Evolutionary conservation across 371 early-diverging fungal species (phyloP), one percentile per base, ranked within the genome.

Genomic region (Actinomortierella ambigua): DNA sequence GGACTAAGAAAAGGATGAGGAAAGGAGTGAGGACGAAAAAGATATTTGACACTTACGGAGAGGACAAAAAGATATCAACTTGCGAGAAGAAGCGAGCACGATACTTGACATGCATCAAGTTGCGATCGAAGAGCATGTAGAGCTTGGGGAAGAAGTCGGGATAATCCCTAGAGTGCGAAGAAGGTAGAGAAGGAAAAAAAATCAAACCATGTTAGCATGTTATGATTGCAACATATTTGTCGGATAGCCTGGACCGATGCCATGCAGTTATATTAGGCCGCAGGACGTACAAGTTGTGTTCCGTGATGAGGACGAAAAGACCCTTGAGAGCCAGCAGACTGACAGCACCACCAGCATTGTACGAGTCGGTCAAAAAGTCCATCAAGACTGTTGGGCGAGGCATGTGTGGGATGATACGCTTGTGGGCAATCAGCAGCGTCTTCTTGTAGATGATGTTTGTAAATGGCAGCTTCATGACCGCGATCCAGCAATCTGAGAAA

Each of bases 81-180:
- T 96, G 82, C 53, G 95, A 88, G 78, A 96, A 93, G 82, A 97
- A 96, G 47, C 96, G 84, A 8, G 96, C 89, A 23, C 95, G 87
- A 80, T 95, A 95, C 79, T 95, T 95, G 57, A 92, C 91, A 75
- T 95, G 95, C 79, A 95, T 80, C 22, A 97, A 65, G 66, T 95
- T 86, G 63, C 86, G 85, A 68, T 95, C 94, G 34, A 98, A 83
- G 47, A 96, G 78, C 29, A 86, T 82, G 71, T 98, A 98, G 26
- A 98, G 89, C 73, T 96, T 95, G 53, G 79, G 84, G 79, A 94
- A 98, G 65, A 98, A 98, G 67, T 94, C 91, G n/a, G 97, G 97
- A 70, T 97, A 98, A 77, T 95, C 96, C 27, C 91, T 90, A 64
- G 3, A 46, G 17, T 18, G 3, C 46, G 46, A 46, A 15, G 17